phyloP scores from a whole-genome alignment of 352 stramenopile genomes.

The Phytophthora tubulina region DNA sequence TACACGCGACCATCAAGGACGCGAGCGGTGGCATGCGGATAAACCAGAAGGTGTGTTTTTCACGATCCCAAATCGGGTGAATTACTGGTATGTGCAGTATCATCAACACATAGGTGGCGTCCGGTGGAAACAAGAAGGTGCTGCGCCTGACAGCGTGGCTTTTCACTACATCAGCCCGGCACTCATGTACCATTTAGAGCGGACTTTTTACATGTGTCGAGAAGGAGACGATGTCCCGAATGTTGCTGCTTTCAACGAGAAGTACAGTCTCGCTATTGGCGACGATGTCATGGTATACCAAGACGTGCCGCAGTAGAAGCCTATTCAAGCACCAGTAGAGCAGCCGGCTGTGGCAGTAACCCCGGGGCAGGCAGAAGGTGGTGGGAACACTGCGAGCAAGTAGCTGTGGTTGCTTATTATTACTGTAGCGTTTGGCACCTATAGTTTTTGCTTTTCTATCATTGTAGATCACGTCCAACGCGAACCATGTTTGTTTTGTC shows the following conservation, averaged over 20 bases:
- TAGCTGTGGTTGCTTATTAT: constrained; percentile 16
- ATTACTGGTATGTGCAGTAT: constrained; percentile 83
- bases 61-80: constrained; percentile 53
- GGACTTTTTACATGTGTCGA: constrained; percentile 76
- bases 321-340: constrained; percentile 1
- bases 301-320: constrained; percentile 37
- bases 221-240: constrained; percentile 52
- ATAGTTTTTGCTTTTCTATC: constrained; percentile 31
- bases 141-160: constrained; percentile 71
- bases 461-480: constrained; percentile 16
- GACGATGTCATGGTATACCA: constrained; percentile 58
- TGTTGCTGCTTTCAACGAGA: constrained; percentile 63
- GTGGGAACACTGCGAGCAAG: constrained; percentile 10
- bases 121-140: constrained; percentile 54
- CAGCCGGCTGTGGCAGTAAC: constrained; percentile 1
- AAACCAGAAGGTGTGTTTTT: constrained; percentile 77
- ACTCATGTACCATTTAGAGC: constrained; percentile 86
- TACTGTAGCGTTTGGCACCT: constrained; percentile 16
- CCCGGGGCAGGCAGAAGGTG: constrained; percentile 10
- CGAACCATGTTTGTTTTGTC: constrained; percentile 15
- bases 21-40: constrained; percentile 83
- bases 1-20: constrained; percentile 70
- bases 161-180: constrained; percentile 81
- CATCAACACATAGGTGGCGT: constrained; percentile 78
- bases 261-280: constrained; percentile 60